phyloP scores from a whole-genome alignment of 768 basidiomycete species.

The Exidia glandulosa region DNA sequence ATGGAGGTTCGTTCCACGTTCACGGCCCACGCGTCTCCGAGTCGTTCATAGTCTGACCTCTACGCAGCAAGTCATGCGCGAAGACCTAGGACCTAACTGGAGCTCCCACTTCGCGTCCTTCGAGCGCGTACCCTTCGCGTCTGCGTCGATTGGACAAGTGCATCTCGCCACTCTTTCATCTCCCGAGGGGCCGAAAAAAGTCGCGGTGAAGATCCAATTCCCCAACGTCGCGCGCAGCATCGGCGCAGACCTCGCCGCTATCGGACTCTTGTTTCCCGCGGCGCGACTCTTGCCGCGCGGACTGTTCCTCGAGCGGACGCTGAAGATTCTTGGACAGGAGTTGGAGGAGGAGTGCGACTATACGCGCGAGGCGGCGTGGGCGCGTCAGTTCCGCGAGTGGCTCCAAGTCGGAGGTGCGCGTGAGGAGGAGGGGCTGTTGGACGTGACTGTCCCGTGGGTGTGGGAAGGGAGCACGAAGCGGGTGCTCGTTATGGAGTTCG shows the following conservation, averaged over 20 bases:
- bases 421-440: constrained; percentile 42
- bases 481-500: constrained; percentile 84
- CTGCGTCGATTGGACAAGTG: constrained; percentile 96
- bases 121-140: constrained; percentile 80
- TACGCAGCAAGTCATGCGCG: constrained; percentile 52
- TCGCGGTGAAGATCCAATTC: constrained; percentile 89
- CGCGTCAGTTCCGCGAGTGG: constrained; percentile 39
- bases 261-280: constrained; percentile 71
- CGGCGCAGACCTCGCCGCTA: constrained; percentile 74
- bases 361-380: constrained; percentile 63
- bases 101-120: constrained; percentile 57
- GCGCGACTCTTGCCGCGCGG: constrained; percentile 78
- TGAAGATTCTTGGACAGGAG: constrained; percentile 56
- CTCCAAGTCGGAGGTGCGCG: constrained; percentile 24
- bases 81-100: constrained; percentile 74
- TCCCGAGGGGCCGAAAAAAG: constrained; percentile 38
- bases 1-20: constrained; percentile 56
- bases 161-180: constrained; percentile 60
- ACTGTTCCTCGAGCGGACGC: constrained; percentile 79
- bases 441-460: constrained; percentile 80
- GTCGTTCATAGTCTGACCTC: neutral
- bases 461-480: constrained; percentile 71
- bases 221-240: constrained; percentile 85
- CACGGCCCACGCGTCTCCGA: neutral
- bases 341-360: constrained; percentile 92